phyloP scores from a whole-genome alignment of 805 yeast species.

The Spathaspora arborariae region DNA sequence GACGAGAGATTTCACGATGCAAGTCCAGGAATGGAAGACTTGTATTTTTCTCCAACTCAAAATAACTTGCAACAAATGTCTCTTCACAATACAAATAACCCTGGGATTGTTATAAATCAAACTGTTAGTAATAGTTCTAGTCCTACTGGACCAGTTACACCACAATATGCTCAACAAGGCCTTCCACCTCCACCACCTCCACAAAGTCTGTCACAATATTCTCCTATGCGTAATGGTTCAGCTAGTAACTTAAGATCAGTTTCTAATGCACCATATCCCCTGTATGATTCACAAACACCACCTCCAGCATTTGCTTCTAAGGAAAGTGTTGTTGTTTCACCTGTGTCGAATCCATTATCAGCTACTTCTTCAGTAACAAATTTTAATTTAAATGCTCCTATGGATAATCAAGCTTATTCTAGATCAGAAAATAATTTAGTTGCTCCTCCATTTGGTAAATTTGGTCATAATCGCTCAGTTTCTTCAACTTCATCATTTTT shows the following conservation, averaged over 20 bases:
- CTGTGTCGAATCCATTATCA: conserved; percentile 26
- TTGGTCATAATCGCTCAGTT: conserved; percentile 30
- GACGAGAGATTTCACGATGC: not conserved
- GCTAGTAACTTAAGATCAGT: not conserved
- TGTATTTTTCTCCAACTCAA: conserved; percentile 8
- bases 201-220: not conserved
- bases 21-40: conserved; percentile 6
- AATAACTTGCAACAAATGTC: conserved; percentile 1
- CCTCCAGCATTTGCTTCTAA: conserved; percentile 24
- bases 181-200: conserved; percentile 3
- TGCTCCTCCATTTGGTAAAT: conserved; percentile 12
- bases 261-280: conserved; percentile 14
- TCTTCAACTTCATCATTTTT: conserved; percentile 37
- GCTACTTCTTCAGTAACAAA: conserved; percentile 36
- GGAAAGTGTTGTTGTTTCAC: conserved; percentile 12
- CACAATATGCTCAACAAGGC: conserved; percentile 3
- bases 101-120: conserved; percentile 1
- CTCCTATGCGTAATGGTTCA: not conserved
- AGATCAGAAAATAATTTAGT: conserved; percentile 26
- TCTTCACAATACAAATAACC: not conserved
- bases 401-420: conserved; percentile 10
- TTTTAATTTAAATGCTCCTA: conserved; percentile 17
- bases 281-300: conserved; percentile 19
- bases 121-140: not conserved
- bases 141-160: not conserved